A percentile compares a stretch with the other conserved stretches of the same genome.
Evolutionary conservation across 2,329 filamentous ascomycete genomes (phyloP).

Genomic region (Chaetomium sp.): DNA sequence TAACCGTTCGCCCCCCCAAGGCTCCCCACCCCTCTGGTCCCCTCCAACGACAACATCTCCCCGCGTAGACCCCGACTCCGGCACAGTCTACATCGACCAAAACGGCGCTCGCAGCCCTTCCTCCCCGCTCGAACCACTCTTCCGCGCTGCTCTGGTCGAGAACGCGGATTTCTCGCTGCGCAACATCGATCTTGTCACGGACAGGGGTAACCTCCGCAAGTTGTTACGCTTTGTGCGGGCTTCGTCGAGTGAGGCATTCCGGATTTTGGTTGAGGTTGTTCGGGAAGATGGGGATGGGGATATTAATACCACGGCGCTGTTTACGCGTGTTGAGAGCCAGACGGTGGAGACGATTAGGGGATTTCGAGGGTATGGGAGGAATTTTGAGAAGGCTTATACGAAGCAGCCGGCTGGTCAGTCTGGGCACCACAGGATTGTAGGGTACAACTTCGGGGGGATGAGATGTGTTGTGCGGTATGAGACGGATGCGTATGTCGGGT

Average conservation of each 20-base stretch:
- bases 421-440: too few relatives aligned
- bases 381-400: too few relatives aligned
- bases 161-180: slow-evolving; percentile 35
- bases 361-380: too few relatives aligned
- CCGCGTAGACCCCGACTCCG: slow-evolving; percentile 27
- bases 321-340: too few relatives aligned
- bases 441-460: too few relatives aligned
- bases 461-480: too few relatives aligned
- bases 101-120: slow-evolving; percentile 39
- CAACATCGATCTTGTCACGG: slow-evolving; percentile 36
- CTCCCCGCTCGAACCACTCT: slow-evolving; percentile 41
- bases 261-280: slow-evolving; percentile 35
- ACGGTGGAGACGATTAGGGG: too few relatives aligned
- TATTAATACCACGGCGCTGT: too few relatives aligned
- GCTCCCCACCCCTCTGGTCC: slow-evolving; percentile 2
- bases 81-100: slow-evolving; percentile 37
- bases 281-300: too few relatives aligned
- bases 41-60: background rate
- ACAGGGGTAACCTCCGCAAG: slow-evolving; percentile 44
- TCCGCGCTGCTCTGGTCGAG: slow-evolving; percentile 35
- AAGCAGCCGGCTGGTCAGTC: too few relatives aligned
- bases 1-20: background rate
- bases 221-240: slow-evolving; percentile 38
- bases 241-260: slow-evolving; percentile 30
- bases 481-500: too few relatives aligned